These are phyloP conservation scores for Cladobotryum mycophilum DNA, from an alignment of 2,329 filamentous ascomycete genomes.

Conservation along the genomic window DNA sequence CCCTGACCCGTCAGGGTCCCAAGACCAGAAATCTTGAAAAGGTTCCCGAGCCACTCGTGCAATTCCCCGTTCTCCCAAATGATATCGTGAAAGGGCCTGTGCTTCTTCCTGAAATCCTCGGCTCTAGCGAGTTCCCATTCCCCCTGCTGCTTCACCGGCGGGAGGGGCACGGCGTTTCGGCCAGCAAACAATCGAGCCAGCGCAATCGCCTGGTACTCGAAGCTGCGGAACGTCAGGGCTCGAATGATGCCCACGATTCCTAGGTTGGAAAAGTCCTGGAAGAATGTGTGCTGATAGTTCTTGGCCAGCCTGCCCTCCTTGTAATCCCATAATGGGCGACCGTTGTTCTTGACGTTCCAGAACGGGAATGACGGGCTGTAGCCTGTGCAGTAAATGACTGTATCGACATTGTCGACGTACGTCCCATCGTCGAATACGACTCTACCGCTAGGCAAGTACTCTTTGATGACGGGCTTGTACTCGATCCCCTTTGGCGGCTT, in stretches of 20 bases:
- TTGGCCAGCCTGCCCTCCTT: conserved; percentile 34
- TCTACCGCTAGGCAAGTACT: conserved; percentile 36
- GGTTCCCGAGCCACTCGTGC: conserved; percentile 35
- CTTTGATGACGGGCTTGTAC: conserved; percentile 48
- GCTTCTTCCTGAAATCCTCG: conserved; percentile 22
- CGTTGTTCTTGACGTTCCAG: conserved; percentile 42
- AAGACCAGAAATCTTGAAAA: conserved; percentile 45
- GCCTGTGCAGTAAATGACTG: conserved; percentile 37
- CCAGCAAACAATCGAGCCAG: conserved; percentile 43
- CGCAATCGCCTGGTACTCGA: conserved; percentile 51
- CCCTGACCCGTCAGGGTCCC: conserved; percentile 41
- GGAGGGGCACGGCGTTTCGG: conserved; percentile 33
- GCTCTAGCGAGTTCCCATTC: conserved; percentile 41
- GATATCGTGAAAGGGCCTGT: conserved; percentile 46
- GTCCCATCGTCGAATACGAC: conserved; percentile 37
- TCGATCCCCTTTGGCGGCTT: conserved; percentile 39
- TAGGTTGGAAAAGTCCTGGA: conserved; percentile 40
- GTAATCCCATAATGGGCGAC: conserved; percentile 46
- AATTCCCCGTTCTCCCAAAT: conserved; percentile 48
- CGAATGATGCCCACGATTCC: conserved; percentile 47
- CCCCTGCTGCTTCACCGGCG: conserved; percentile 31
- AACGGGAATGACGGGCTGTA: conserved; percentile 40
- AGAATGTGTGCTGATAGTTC: conserved; percentile 48
- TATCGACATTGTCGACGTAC: conserved; percentile 30
- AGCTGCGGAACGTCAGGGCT: conserved; percentile 45